Conservation (phyloP, 305 asterid genomes). For the Fraxinus nigra region DNA sequence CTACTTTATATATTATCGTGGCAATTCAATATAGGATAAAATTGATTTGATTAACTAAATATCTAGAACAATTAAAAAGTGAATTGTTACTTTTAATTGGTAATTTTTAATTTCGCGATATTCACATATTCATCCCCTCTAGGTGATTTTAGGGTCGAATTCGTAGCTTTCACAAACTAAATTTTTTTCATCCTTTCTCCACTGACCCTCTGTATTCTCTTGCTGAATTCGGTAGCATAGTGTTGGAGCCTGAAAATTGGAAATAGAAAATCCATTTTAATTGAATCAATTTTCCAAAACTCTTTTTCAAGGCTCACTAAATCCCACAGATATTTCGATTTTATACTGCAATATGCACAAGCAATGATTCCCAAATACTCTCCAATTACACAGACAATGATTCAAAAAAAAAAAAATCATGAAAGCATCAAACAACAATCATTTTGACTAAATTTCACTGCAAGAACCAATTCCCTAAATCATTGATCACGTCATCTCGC, state of each 20-base stretch:
- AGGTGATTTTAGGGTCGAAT: too few species aligned
- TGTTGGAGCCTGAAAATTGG: neutral
- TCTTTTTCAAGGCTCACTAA: neutral
- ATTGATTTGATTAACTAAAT: too few species aligned
- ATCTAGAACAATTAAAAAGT: too few species aligned
- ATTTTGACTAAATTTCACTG: neutral
- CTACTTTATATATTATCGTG: too few species aligned
- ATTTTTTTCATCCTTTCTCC: neutral
- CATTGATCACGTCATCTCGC: neutral
- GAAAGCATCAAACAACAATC: constrained; percentile 9
- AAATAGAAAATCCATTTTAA: neutral
- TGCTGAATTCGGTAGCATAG: neutral
- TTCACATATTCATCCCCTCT: too few species aligned
- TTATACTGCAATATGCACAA: neutral
- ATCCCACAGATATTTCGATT: neutral
- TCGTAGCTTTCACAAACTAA: neutral
- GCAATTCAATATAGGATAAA: too few species aligned
- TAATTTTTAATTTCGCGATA: too few species aligned
- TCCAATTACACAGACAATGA: neutral
- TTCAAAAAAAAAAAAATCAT: neutral
- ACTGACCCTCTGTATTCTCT: neutral
- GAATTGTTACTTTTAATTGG: too few species aligned
- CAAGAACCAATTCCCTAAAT: neutral
- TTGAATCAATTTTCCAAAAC: neutral
- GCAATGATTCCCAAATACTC: neutral